These are phyloP conservation scores for Eragrostis tef DNA, from an alignment of 202 grass and related monocot genomes.

Conservation along the genomic window DNA sequence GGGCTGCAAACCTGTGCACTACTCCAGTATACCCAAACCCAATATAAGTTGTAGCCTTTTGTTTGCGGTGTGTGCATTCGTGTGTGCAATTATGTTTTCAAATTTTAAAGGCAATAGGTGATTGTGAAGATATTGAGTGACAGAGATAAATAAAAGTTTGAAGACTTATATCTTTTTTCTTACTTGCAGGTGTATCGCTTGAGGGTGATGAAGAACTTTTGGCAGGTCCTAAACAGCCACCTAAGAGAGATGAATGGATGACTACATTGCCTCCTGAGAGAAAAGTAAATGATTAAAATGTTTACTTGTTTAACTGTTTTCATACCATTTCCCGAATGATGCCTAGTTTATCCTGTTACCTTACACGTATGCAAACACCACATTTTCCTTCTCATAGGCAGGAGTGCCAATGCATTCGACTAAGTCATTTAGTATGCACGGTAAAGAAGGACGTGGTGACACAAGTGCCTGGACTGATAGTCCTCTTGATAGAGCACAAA, in stretches of 20 bases:
- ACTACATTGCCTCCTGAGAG: conserved; percentile 91
- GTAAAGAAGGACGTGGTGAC: conserved; percentile 89
- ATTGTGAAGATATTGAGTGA: conserved; percentile 20
- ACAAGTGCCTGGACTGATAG: conserved; percentile 83
- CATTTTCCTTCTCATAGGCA: conserved; percentile 53
- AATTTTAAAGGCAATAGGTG: background rate
- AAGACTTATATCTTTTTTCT: conserved; percentile 15
- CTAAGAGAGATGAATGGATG: conserved; percentile 98
- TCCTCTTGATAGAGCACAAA: conserved; percentile 87
- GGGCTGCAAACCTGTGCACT: background rate
- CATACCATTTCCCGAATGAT: conserved; percentile 26
- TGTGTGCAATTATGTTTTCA: conserved; percentile 5
- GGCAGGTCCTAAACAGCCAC: conserved; percentile 71
- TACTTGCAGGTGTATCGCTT: conserved; percentile 74
- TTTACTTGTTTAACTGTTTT: conserved; percentile 15
- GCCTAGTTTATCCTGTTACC: conserved; percentile 11
- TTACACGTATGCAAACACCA: conserved; percentile 36
- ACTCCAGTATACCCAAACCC: background rate
- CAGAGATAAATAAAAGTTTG: background rate
- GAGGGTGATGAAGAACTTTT: conserved; percentile 93
- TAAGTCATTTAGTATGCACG: conserved; percentile 83
- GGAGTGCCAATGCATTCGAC: conserved; percentile 91
- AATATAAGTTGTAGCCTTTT: conserved; percentile 7
- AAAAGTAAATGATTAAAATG: conserved; percentile 68
- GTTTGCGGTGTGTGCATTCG: background rate